These are phyloP conservation scores for Colletotrichum sp. DNA, from an alignment of 2,329 filamentous ascomycete species.

Conservation along the genomic window DNA sequence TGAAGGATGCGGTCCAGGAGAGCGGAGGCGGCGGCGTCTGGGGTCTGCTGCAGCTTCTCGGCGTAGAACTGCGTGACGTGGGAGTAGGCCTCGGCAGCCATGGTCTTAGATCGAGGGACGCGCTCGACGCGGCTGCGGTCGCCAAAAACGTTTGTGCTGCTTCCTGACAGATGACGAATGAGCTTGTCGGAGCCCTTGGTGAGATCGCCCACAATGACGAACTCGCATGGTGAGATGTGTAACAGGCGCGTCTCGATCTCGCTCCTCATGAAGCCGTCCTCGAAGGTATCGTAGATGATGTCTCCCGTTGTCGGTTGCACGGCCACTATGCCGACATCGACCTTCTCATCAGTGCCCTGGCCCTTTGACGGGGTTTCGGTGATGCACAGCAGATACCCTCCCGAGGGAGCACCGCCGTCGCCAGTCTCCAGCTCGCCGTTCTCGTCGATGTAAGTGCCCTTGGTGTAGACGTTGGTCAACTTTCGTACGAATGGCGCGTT, in stretches of 20 bases:
- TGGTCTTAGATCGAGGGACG: slow-evolving; percentile 76
- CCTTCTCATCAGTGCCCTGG: slow-evolving; percentile 88
- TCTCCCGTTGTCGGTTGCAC: slow-evolving; percentile 96
- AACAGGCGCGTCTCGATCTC: slow-evolving; percentile 95
- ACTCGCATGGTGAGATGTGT: slow-evolving; percentile 95
- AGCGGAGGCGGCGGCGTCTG: slow-evolving; percentile 49
- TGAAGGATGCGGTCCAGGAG: slow-evolving; percentile 87
- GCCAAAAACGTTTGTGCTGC: slow-evolving; percentile 89
- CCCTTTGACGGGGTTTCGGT: slow-evolving; percentile 83
- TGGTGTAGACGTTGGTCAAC: slow-evolving; percentile 96
- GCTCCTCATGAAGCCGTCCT: slow-evolving; percentile 96
- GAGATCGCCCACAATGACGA: slow-evolving; percentile 89
- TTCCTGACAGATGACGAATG: slow-evolving; percentile 86
- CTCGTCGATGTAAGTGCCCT: slow-evolving; percentile 97
- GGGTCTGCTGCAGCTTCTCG: slow-evolving; percentile 72
- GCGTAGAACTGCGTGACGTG: slow-evolving; percentile 95
- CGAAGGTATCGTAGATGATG: slow-evolving; percentile 93
- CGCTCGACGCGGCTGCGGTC: slow-evolving; percentile 88
- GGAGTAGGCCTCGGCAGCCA: slow-evolving; percentile 83
- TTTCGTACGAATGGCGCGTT: slow-evolving; percentile 92
- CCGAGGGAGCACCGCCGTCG: slow-evolving; percentile 57
- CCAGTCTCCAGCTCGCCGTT: slow-evolving; percentile 75
- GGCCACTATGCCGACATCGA: slow-evolving; percentile 88
- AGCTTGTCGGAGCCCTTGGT: slow-evolving; percentile 93
- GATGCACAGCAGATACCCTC: slow-evolving; percentile 93